Evolutionary conservation across 768 basidiomycete species (phyloP).

Genomic region (Plicaturopsis crispa): DNA sequence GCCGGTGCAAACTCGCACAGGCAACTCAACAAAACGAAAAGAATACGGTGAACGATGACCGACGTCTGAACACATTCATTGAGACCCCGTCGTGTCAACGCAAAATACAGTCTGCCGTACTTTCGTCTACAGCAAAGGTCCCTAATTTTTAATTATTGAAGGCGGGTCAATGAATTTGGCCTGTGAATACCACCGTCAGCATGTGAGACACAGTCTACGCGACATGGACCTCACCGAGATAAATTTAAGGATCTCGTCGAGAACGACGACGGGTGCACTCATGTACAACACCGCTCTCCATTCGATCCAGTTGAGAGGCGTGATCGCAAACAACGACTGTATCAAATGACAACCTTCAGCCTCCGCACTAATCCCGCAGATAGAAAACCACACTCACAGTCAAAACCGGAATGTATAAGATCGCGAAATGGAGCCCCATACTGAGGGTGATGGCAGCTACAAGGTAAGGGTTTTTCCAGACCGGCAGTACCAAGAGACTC

Average conservation of each 20-base stretch:
- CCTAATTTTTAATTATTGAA: slow-evolving; percentile 41
- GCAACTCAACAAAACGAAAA: no score
- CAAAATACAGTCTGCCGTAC: no score
- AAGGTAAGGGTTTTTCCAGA: slow-evolving; percentile 94
- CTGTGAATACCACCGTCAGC: slow-evolving; percentile 20
- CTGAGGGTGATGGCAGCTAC: slow-evolving; percentile 84
- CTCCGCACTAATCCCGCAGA: background rate
- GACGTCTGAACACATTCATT: no score
- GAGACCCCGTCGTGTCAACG: no score
- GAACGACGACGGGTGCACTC: slow-evolving; percentile 79
- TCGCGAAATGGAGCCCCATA: slow-evolving; percentile 90
- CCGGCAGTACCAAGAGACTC: slow-evolving; percentile 76
- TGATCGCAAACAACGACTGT: slow-evolving; percentile 83
- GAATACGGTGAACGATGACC: no score
- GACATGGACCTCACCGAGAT: slow-evolving; percentile 46
- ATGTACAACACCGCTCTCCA: slow-evolving; percentile 91
- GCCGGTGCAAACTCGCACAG: no score
- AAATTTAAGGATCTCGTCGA: slow-evolving; percentile 89
- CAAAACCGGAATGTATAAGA: slow-evolving; percentile 96
- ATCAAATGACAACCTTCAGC: background rate
- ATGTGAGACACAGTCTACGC: slow-evolving; percentile 6
- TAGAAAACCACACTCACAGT: slow-evolving; percentile 45
- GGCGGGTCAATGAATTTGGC: slow-evolving; percentile 52
- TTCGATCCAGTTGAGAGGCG: slow-evolving; percentile 88
- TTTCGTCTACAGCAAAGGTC: slow-evolving; percentile 13